Conservation (phyloP, 257 asterid species). For the Gynochthodes officinalis region DNA sequence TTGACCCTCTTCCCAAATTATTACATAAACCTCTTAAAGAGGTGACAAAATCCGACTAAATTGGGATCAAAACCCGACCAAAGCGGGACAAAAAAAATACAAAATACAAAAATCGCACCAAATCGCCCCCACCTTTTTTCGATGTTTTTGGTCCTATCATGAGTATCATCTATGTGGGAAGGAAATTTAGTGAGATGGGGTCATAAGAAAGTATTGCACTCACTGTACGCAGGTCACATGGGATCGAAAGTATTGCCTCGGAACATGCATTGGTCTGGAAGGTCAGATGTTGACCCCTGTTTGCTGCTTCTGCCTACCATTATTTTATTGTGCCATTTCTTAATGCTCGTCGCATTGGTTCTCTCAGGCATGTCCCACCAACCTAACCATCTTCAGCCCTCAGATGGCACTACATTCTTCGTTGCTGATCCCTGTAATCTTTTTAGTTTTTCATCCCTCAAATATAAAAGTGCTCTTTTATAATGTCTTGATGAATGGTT, state of each 20-base stretch:
- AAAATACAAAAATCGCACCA: too few species aligned
- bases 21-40: too few species aligned
- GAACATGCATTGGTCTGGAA: constrained; percentile 42
- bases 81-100: too few species aligned
- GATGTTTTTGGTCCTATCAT: background rate
- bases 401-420: background rate
- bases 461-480: too few species aligned
- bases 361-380: constrained; percentile 9
- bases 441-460: too few species aligned
- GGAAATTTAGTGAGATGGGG: background rate
- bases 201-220: background rate
- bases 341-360: constrained; percentile 22
- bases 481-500: background rate
- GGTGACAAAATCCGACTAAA: too few species aligned
- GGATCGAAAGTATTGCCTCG: constrained; percentile 13
- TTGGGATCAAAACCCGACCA: too few species aligned
- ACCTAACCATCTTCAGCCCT: background rate
- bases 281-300: constrained; percentile 45
- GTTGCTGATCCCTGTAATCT: background rate
- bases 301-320: constrained; percentile 12
- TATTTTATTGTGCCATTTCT: constrained; percentile 12
- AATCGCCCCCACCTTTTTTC: too few species aligned
- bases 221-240: constrained; percentile 49
- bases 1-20: too few species aligned
- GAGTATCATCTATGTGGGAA: too few species aligned